phyloP scores from a whole-genome alignment of 257 asterid genomes.

The Hygrophila difformis region DNA sequence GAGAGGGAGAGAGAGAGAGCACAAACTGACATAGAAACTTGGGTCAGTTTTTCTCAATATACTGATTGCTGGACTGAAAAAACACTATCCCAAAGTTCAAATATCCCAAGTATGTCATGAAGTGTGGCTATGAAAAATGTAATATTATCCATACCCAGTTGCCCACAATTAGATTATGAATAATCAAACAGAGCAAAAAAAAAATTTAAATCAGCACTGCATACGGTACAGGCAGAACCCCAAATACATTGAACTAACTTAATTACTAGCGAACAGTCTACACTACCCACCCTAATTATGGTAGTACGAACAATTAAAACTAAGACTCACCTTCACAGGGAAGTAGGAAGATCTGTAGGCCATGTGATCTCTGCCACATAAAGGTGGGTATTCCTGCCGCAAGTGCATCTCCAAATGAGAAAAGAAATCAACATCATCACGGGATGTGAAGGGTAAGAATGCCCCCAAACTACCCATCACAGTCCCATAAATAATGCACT shows the following conservation, averaged over 20 bases:
- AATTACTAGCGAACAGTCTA: not conserved
- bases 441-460: slow-evolving; percentile 80
- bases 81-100: not conserved
- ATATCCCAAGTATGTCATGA: not conserved
- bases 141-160: too few relatives aligned
- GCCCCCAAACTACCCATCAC: slow-evolving; percentile 98
- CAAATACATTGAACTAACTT: too few relatives aligned
- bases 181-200: too few relatives aligned
- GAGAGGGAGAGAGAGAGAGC: too few relatives aligned
- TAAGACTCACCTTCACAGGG: slow-evolving; percentile 74
- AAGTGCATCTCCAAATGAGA: slow-evolving; percentile 98
- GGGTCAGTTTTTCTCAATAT: not conserved
- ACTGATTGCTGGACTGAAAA: not conserved
- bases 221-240: too few relatives aligned
- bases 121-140: not conserved
- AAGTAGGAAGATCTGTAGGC: slow-evolving; percentile 95
- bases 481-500: slow-evolving; percentile 87
- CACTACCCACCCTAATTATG: not conserved
- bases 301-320: not conserved
- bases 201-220: too few relatives aligned
- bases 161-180: too few relatives aligned
- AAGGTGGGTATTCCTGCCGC: slow-evolving; percentile 96
- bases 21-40: too few relatives aligned
- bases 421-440: slow-evolving; percentile 98
- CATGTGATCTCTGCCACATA: slow-evolving; percentile 99